Base-by-base conservation (phyloP, 1,139 yeast genomes). In the Geotrichum siamense region DNA sequence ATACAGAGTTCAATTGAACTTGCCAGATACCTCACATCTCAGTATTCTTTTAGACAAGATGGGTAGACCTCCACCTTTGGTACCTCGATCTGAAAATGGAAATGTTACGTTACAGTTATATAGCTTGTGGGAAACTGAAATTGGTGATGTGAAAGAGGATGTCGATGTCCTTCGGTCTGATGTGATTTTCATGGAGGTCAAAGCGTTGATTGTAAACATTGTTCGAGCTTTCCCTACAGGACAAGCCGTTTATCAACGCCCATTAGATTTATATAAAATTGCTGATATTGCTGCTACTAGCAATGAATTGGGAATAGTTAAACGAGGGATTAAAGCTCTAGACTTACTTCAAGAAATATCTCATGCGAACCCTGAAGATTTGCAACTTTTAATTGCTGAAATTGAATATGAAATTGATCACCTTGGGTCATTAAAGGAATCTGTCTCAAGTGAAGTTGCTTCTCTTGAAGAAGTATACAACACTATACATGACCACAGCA, bases 381-480 rank as follows among this genome's bases (percentile, higher is more conserved):
- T 55, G 17, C 58, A 56, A 22, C 52, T 64, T 27, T 54, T 65
- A 28, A 59, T 59, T 16, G 49, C 53, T 3, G 69, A 64, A 44
- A 63, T 65, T 10, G 67, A 62, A 27, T 61, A 61, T 34, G 69
- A 65, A 46, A 53, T 64, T n/a, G 55, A 58, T 36, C 68, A 62
- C 40, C 52, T 65, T 27, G 68, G 68, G 5, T 62, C 67, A n/a
- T 47, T 63, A 27, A 59, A 56, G 32, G 64, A 61, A 21, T 58
- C 65, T 6, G 66, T 63, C 12, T 56, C 56, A 19, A 55, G 50
- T 30, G 70, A 65, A 53, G 58, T 64, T 5, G 44, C 42, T 19
- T 62, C 67, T 8, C 53, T 65, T 17, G 62, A 63, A 33, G 61
- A 58, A 15, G 70, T 65, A 10, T 60, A 56, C 49, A 48, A 56